phyloP scores from a whole-genome alignment of 2,329 filamentous ascomycete species.

The Colletotrichum orbiculare region DNA sequence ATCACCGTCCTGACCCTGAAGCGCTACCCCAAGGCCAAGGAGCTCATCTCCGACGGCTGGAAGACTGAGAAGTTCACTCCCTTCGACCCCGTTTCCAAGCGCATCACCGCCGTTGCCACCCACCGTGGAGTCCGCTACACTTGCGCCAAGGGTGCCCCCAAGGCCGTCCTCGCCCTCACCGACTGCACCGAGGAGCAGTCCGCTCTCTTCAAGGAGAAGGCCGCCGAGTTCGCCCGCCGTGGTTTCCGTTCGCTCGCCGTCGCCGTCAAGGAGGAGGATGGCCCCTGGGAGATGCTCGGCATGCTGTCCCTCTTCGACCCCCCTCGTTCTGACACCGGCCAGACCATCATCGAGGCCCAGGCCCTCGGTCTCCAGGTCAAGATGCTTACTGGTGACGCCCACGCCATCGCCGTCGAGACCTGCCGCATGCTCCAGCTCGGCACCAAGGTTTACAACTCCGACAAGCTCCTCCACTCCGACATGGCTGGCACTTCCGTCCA shows the following conservation, averaged over 20 bases:
- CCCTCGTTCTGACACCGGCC: slow-evolving; percentile 81
- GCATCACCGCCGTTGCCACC: slow-evolving; percentile 76
- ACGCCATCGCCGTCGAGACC: slow-evolving; percentile 83
- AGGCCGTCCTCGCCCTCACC: slow-evolving; percentile 77
- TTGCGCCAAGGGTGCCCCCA: slow-evolving; percentile 82
- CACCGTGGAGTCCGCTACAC: slow-evolving; percentile 77
- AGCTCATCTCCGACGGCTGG: slow-evolving; percentile 81
- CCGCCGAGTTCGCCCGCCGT: slow-evolving; percentile 79
- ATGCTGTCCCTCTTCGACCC: slow-evolving; percentile 86
- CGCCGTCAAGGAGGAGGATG: slow-evolving; percentile 81
- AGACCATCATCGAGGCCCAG: slow-evolving; percentile 81
- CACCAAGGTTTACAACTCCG: slow-evolving; percentile 85
- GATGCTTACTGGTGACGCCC: slow-evolving; percentile 85
- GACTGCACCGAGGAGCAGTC: slow-evolving; percentile 74
- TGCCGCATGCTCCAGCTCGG: slow-evolving; percentile 85
- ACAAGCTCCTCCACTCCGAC: slow-evolving; percentile 81
- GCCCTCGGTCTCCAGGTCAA: slow-evolving; percentile 81
- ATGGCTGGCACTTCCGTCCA: slow-evolving; percentile 78
- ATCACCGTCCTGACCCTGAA: slow-evolving; percentile 81
- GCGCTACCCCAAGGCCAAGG: slow-evolving; percentile 80
- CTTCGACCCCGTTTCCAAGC: slow-evolving; percentile 84
- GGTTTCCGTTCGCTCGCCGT: slow-evolving; percentile 86
- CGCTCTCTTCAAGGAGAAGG: slow-evolving; percentile 77
- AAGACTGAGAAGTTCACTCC: slow-evolving; percentile 81
- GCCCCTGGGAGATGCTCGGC: slow-evolving; percentile 78